A percentile compares a stretch with the other conserved stretches of the same genome.
Conservation (phyloP, 2,329 filamentous ascomycete genomes). For the Pezicula rhizophila region DNA sequence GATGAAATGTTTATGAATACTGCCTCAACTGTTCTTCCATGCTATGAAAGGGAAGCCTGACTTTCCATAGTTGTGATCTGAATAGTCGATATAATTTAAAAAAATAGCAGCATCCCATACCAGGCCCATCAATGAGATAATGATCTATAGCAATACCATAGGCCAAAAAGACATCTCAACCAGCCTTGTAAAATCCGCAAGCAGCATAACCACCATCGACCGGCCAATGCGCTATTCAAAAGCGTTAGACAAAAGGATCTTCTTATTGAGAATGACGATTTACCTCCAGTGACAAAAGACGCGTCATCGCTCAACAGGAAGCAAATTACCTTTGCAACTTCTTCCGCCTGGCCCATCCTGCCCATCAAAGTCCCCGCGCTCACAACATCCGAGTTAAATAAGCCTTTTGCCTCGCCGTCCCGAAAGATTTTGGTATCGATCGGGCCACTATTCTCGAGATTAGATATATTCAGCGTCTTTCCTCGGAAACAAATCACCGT, state of each 20-base stretch:
- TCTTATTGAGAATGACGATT: not conserved
- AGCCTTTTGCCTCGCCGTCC: not conserved
- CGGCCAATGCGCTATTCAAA: not conserved
- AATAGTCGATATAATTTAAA: no score
- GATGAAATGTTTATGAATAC: no score
- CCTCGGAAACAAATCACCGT: not conserved
- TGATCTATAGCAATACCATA: no score
- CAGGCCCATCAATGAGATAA: no score
- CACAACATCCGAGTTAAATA: not conserved
- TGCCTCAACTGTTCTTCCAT: no score
- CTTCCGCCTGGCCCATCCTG: conserved; percentile 25
- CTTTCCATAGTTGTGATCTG: no score
- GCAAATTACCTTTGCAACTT: conserved; percentile 16
- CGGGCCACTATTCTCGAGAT: not conserved
- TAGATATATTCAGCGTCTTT: not conserved
- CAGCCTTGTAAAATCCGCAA: not conserved
- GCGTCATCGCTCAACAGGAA: conserved; percentile 1
- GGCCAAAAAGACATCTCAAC: no score
- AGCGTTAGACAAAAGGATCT: not conserved
- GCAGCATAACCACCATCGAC: not conserved
- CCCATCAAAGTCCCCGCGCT: conserved; percentile 15
- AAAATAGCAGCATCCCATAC: no score
- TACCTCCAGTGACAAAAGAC: not conserved
- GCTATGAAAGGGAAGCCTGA: no score
- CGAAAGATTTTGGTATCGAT: not conserved